These are phyloP conservation scores for Colletotrichum lentis DNA, from an alignment of 2,329 filamentous ascomycete species.

Conservation along the genomic window DNA sequence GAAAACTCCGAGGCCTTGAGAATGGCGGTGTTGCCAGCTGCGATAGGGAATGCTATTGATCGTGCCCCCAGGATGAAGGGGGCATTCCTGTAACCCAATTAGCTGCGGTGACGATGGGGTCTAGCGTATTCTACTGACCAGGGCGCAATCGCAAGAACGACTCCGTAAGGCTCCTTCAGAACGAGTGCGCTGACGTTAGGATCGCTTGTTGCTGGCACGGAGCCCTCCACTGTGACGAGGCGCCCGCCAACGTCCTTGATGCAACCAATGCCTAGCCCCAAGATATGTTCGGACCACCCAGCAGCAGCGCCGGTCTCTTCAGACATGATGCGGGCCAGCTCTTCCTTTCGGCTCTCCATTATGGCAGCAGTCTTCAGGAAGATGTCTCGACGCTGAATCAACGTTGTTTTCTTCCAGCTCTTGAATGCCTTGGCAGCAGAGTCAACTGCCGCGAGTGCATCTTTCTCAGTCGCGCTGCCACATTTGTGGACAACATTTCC, in stretches of 20 bases:
- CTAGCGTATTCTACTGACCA: conserved; percentile 63
- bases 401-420: conserved; percentile 68
- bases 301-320: conserved; percentile 47
- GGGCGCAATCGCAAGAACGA: conserved; percentile 80
- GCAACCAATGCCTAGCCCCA: conserved; percentile 45
- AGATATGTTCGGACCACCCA: conserved; percentile 47
- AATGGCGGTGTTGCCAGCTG: conserved; percentile 79
- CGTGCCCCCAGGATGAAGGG: conserved; percentile 63
- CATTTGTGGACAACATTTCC: conserved; percentile 63
- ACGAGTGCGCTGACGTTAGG: conserved; percentile 65
- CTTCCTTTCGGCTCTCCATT: conserved; percentile 60
- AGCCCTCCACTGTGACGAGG: conserved; percentile 46
- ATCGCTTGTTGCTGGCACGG: conserved; percentile 46
- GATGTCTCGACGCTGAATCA: conserved; percentile 65
- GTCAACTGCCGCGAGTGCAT: conserved; percentile 59
- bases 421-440: conserved; percentile 67
- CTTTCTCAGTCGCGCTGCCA: conserved; percentile 61
- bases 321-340: conserved; percentile 63
- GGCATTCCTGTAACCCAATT: conserved; percentile 58
- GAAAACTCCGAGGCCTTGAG: conserved; percentile 76
- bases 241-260: conserved; percentile 51
- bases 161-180: conserved; percentile 77
- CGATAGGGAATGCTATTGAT: conserved; percentile 70
- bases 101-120: conserved; percentile 6
- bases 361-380: conserved; percentile 69